phyloP scores from a whole-genome alignment of 2,329 filamentous ascomycete genomes.

The Fusarium domesticum region DNA sequence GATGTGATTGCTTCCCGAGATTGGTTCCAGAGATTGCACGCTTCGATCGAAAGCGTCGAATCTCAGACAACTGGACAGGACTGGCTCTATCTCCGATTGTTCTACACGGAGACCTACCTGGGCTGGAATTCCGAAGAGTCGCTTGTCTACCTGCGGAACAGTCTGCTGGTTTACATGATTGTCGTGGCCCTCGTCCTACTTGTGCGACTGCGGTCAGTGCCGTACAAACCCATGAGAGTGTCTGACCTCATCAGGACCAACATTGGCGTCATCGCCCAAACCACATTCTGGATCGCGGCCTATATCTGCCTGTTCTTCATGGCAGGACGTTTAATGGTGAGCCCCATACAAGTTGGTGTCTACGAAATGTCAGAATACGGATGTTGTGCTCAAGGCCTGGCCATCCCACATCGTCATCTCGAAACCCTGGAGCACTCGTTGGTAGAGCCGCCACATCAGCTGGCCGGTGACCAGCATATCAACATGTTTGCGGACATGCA shows the following conservation, averaged over 20 bases:
- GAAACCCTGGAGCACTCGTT: slow-evolving; percentile 17
- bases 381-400: slow-evolving; percentile 36
- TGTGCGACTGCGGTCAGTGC: slow-evolving; percentile 7
- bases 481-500: slow-evolving; percentile 28
- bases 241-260: slow-evolving; percentile 9
- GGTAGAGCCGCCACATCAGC: slow-evolving; percentile 14
- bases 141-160: slow-evolving; percentile 23
- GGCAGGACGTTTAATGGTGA: slow-evolving; percentile 28
- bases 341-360: slow-evolving; percentile 23
- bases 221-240: slow-evolving; percentile 8
- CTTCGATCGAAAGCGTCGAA: slow-evolving; percentile 24
- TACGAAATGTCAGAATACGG: slow-evolving; percentile 35
- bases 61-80: slow-evolving; percentile 9
- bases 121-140: slow-evolving; percentile 37
- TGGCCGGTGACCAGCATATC: slow-evolving; percentile 32
- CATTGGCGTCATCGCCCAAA: slow-evolving; percentile 1
- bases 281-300: slow-evolving; percentile 26
- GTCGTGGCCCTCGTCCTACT: slow-evolving; percentile 11
- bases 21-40: slow-evolving; percentile 28
- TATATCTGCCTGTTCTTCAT: slow-evolving; percentile 30
- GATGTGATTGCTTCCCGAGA: slow-evolving; percentile 32
- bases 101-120: slow-evolving; percentile 35
- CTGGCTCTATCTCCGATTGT: slow-evolving; percentile 36
- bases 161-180: slow-evolving; percentile 18
- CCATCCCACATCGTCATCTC: slow-evolving; percentile 31